Conservation (phyloP, 164 flowering plant species). For the Pachysandra terminalis region DNA sequence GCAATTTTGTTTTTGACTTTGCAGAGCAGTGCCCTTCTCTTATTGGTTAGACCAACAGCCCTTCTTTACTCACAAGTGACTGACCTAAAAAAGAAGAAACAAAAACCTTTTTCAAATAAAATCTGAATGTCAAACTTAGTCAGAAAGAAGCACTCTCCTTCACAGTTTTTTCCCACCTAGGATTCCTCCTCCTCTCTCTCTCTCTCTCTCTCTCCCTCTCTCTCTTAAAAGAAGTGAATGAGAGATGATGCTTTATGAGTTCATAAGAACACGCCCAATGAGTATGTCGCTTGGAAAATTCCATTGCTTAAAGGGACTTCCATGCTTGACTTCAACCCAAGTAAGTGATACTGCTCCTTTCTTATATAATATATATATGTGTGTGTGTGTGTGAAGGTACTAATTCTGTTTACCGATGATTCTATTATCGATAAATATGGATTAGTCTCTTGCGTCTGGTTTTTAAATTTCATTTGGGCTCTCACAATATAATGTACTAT, state of each 20-base stretch:
- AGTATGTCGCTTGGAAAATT: slow-evolving; percentile 22
- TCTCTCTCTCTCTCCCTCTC: slow-evolving; percentile 17
- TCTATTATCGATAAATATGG: not conserved
- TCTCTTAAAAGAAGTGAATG: not conserved
- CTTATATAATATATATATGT: not conserved
- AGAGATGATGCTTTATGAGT: not conserved
- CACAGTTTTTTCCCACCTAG: slow-evolving; percentile 8
- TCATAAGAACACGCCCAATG: slow-evolving; percentile 26
- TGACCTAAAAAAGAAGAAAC: not conserved
- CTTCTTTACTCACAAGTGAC: not conserved
- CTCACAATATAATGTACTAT: not conserved
- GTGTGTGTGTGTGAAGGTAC: too few species aligned
- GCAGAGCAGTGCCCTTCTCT: slow-evolving; percentile 21
- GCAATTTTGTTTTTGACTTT: slow-evolving; percentile 10
- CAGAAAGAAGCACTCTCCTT: slow-evolving; percentile 3
- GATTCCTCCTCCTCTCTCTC: slow-evolving; percentile 7
- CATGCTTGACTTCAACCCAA: slow-evolving; percentile 42
- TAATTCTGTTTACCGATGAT: slow-evolving; percentile 9
- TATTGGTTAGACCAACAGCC: slow-evolving; percentile 5
- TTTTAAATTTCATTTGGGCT: slow-evolving; percentile 2
- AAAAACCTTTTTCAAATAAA: not conserved
- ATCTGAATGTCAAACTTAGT: slow-evolving; percentile 9
- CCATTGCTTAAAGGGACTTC: slow-evolving; percentile 24
- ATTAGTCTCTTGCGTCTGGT: not conserved
- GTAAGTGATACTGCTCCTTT: slow-evolving; percentile 11